Base-by-base conservation (phyloP, 2,329 filamentous ascomycete species). In the Alternaria solani region DNA sequence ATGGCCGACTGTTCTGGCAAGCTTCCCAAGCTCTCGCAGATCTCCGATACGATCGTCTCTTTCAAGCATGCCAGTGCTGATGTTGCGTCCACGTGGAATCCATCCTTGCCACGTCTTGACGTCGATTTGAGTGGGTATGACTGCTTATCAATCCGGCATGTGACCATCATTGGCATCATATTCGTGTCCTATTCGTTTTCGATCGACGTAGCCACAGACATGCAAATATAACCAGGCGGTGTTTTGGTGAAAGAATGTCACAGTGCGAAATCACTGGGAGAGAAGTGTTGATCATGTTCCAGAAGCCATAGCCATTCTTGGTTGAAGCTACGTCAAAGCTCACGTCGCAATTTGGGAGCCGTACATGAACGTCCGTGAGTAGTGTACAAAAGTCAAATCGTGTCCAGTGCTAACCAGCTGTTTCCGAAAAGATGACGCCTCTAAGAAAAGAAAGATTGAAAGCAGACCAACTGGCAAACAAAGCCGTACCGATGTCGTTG, bases 321-420 rank as follows among this genome's bases (percentile, higher is more conserved):
- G 54, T 62, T 65, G 49, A 47, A 64, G 57, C 65, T 71, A 69
- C 53, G 57, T 62, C 30, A 65, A 30, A 60, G 51, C 51, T 59
- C 52, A 42, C 42, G 55, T 55, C 62, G 55, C 62, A 69, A 59
- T 64, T 61, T 66, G 55, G 60, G 44, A 56, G 34, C 56, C 38
- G 44, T 55, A 58, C 32, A 59, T 54, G 38, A 56, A 46, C 58
- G 51, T 61, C 54, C 62, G 47, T 57, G 53, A 63, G 34, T 71
- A 69, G 55, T 71, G 66, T 73, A 73, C 71, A 73, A 62, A 59
- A 58, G 26, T 61, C 51, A 59, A 61, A 52, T 61, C 53, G 42
- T 51, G 57, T 49, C 43, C 43, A 53, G 30, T 57, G 46, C 51
- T 57, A 49, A 62, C 51, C 51, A 61, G 52, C 58, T 53, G 39